A percentile compares a stretch with the other conserved stretches of the same genome.
phyloP scores from a whole-genome alignment of 2,329 filamentous ascomycete genomes.

The Pseudogymnoascus sp. region DNA sequence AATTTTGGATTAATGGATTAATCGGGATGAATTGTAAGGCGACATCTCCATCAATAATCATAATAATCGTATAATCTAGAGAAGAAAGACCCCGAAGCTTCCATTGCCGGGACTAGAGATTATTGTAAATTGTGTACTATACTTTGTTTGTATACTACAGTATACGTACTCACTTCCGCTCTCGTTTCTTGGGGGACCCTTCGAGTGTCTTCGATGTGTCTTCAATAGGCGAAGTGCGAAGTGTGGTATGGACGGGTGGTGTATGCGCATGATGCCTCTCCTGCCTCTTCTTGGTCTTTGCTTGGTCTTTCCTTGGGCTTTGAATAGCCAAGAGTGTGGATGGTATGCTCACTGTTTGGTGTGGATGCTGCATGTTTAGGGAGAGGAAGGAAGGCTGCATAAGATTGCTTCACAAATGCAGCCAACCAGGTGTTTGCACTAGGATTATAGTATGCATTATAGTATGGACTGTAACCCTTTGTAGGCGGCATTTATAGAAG shows the following conservation, averaged over 20 bases:
- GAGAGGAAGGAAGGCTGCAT: not conserved
- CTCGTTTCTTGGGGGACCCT: not conserved
- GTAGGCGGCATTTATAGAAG: too few species aligned
- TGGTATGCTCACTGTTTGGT: not conserved
- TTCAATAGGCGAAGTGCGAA: not conserved
- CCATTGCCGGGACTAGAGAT: not conserved
- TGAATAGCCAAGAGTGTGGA: not conserved
- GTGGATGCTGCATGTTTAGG: not conserved
- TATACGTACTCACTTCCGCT: not conserved
- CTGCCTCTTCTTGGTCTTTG: not conserved
- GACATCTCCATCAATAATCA: not conserved
- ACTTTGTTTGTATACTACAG: not conserved
- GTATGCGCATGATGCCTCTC: not conserved
- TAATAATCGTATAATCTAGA: not conserved
- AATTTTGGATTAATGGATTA: not conserved
- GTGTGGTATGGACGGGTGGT: not conserved
- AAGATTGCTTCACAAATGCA: not conserved
- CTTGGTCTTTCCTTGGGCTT: not conserved
- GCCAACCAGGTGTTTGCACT: not conserved
- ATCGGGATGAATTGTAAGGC: not conserved
- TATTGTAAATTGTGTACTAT: not conserved
- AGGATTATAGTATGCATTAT: not conserved
- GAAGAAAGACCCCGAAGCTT: not conserved
- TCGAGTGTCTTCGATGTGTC: slow-evolving; percentile 1
- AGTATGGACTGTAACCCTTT: too few species aligned